Evolutionary conservation across 805 yeast genomes (phyloP), one percentile per base, ranked within the genome.

Genomic region (Hanseniaspora lachancei): DNA sequence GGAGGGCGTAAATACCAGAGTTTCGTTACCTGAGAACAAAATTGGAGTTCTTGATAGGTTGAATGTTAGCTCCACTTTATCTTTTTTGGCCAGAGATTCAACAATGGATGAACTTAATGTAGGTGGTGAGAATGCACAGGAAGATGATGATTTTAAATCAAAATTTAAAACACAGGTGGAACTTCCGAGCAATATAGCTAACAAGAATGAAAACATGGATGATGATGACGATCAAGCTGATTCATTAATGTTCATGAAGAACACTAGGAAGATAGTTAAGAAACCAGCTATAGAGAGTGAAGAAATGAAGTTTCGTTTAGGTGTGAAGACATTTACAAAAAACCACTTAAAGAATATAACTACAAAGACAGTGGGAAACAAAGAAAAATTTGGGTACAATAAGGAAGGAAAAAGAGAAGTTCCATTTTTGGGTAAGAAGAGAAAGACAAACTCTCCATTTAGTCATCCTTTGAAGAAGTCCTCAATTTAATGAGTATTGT

Each of bases 311-410:
- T 43, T 43, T 43, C 58, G 56, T 27, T 44, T 47, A 9, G 52
- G 39, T 47, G 46, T 49, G 38, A 46, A 52, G 24, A 34, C 55
- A 1, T 52, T 24, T 16, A 52, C 47, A 6, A 52, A 44, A 18
- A 43, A 23, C 32, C 60, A 21, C 57, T 52, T 27, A 54, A 72
- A 86, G 65, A 91, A 86, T 62, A 82, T 15, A 12, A 24, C 10
- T 5, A 21, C 38, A n/a, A 46, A 46, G 23, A 20, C 38, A 2
- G 5, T n/a, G 0, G 5, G 21, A 2, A 34, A 32, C 13, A 12
- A 15, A 10, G 39, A 29, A 20, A 18, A 20, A 3, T 32, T n/a
- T 16, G 20, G 24, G 7, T 32, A 84, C 61, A 84, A 81, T 12
- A 74, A 72, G 52, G 60, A 61, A 15, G 34, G 41, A 10, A 36